Evolutionary conservation across 2,329 filamentous ascomycete species (phyloP), one percentile per base, ranked within the genome.

Genomic region (Alternaria gaisen): DNA sequence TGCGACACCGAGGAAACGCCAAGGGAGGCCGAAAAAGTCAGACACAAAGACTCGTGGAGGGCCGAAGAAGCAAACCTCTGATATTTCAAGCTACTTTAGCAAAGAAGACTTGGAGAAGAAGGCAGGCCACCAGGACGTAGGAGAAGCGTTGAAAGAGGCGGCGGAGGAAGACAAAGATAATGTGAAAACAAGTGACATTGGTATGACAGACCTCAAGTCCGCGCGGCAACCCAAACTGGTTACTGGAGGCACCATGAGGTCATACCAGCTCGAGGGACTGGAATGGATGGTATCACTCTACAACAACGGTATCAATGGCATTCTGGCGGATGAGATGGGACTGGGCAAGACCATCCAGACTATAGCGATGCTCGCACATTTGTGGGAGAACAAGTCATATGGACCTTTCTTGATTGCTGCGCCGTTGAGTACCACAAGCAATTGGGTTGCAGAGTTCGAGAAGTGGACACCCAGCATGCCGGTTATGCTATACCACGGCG

Each of bases 381-480:
- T 98, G 14, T 89, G 94, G 67, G 94, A 98, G 71, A 90, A 94
- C 67, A 92, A 94, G 48, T 86, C 89, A 7, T 93, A 95, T 2
- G 95, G 95, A 0, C 95, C 95, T 0, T 97, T 97, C 73, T 80
- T 99, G 22, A 93, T 99, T 54, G 90, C 95, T 7, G 93, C 94
- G 0, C 95, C 95, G 0, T 80, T 98, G 4, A 97, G 93, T 72
- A 98, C 95, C 0, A 85, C 97, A 0, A 93, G 91, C 40, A 99
- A 98, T 75, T 99, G 95, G 95, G 90, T 97, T 42, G 91, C 95
- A 42, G 95, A 99, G 72, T 97, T 98, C 69, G 85, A 89, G 34
- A 91, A 90, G 69, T 99, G 94, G 93, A 92, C 93, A 0, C 95
- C 95, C 0, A 86, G 86, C 2, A 94, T 98, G 40, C 93, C 94